These are phyloP conservation scores for Globisporangium okanoganense DNA, from an alignment of 352 stramenopile genomes.

Conservation along the genomic window DNA sequence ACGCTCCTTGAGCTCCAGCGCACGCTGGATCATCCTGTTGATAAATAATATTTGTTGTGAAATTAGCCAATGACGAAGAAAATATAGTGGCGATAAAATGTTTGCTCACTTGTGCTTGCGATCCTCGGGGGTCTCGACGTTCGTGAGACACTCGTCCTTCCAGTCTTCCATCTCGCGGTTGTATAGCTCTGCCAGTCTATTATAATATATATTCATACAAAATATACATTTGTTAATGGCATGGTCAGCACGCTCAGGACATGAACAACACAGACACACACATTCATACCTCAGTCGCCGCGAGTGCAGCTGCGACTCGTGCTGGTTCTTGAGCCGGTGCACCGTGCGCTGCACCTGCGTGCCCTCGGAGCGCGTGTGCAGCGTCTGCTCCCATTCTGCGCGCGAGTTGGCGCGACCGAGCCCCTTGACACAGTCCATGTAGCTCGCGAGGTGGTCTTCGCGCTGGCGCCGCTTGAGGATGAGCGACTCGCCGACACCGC, in stretches of 20 bases:
- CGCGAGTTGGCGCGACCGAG: slow-evolving; percentile 47
- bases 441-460: slow-evolving; percentile 59
- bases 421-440: slow-evolving; percentile 45
- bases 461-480: slow-evolving; percentile 72
- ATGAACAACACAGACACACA: background rate
- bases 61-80: background rate
- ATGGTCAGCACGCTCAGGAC: background rate
- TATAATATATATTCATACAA: too few relatives aligned
- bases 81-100: background rate
- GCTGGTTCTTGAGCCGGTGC: slow-evolving; percentile 60
- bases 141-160: slow-evolving; percentile 56
- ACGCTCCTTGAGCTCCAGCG: slow-evolving; percentile 62
- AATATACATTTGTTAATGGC: background rate
- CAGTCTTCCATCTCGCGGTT: slow-evolving; percentile 76
- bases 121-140: slow-evolving; percentile 75
- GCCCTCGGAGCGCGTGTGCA: slow-evolving; percentile 47
- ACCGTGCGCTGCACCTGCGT: slow-evolving; percentile 43
- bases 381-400: slow-evolving; percentile 68
- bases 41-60: background rate
- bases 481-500: slow-evolving; percentile 63
- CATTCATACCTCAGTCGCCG: slow-evolving; percentile 36
- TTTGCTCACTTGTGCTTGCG: slow-evolving; percentile 64
- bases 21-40: slow-evolving; percentile 70
- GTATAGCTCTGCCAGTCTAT: slow-evolving; percentile 65
- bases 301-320: slow-evolving; percentile 70